Base-by-base conservation (phyloP, 2,329 filamentous ascomycete genomes). In the Fusarium marasasianum region DNA sequence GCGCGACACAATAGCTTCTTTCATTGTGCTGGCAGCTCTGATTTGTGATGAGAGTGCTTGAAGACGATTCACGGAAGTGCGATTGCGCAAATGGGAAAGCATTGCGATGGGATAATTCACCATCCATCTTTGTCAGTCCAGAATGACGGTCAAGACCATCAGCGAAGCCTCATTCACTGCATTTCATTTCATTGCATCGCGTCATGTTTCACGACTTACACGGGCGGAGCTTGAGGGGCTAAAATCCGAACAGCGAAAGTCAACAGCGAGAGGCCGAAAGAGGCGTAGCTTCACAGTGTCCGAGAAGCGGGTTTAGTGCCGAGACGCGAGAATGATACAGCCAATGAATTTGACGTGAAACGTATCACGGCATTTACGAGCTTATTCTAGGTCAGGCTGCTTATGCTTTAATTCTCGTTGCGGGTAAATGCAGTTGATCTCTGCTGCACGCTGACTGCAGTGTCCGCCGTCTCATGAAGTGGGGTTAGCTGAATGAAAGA, bases 201-300 rank as follows among this genome's bases (percentile, higher is more conserved):
- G 17, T 20, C 13, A 14, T 50, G 37, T 62, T 24, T 12, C 6
- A 37, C 38, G 24, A 64, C 55, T 62, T 50, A 15, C 18, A 48
- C 10, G 15, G 18, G 24, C 69, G 58, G 54, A 64, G 40, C 17
- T 47, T 47, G 38, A 35, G 12, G 4, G 18, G 31, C 43, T 53
- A 61, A 74, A 67, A 43, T 59, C 66, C 71, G 71, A 71, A 57
- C 11, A 64, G 69, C 70, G 69, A 72, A 22, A 18, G 54, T 37
- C 12, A 55, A 59, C 8, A 45, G 69, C 70, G 70, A 71, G 48
- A 53, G 17, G 47, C 66, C 56, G 70, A 73, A 47, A 18, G 26
- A 38, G 47, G 65, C 43, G 64, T 48, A 63, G 51, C 31, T 37
- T 26, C 35, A n/a, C 38, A 31, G 38, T n/a, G 40, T 29, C n/a